Base-by-base conservation (phyloP, 176 grass and related monocot genomes). In the Otatea glauca region DNA sequence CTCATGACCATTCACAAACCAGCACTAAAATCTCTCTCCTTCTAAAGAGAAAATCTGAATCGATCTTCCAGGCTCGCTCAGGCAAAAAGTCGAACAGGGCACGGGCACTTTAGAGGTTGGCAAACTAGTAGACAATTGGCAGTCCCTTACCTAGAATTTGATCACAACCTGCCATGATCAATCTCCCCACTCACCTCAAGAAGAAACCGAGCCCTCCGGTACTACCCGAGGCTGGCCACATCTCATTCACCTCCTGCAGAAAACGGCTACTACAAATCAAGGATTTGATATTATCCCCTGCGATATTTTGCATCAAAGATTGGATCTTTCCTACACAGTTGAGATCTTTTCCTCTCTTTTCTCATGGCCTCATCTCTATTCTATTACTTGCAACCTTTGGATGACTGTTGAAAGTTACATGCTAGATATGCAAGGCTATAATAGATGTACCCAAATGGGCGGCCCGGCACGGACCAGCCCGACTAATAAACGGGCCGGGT, bases 141-240 rank as follows among this genome's bases (percentile, higher is more conserved):
- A 35, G 0, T 21, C 23, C 41, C 17, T 37, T 11, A 34, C 54
- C 6, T 32, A 71, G 9, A 39, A 18, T 14, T 0, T 56, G 12
- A 25, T 37, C 15, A 44, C 16, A 71, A 14, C 4, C 1, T 6
- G 14, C 68, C 42, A 71, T 15, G 5, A 53, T n/a, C n/a, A 68
- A 56, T 56, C 17, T 21, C 7, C 7, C 56, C 78, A 51, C 54
- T 79, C 47, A 98, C 93, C 96, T 98, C 96, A 27, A 95, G 68
- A n/a, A 98, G 88, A 89, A 93, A 98, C 7, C 96, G 93, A 72
- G 96, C 96, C 88, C 96, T 93, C 77, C 96, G 63, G 72, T 95
- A 95, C 69, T 98, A 98, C 63, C 96, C 96, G 9, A 98, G 92
- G 18, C 96, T 93, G 9, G 93, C 96, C 96, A 98, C 91, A 93